Percentiles rank a stretch among this genome's conserved stretches.
These are phyloP conservation scores for Penicillium brevicompactum DNA, from an alignment of 2,329 filamentous ascomycete genomes.

Conservation along the genomic window DNA sequence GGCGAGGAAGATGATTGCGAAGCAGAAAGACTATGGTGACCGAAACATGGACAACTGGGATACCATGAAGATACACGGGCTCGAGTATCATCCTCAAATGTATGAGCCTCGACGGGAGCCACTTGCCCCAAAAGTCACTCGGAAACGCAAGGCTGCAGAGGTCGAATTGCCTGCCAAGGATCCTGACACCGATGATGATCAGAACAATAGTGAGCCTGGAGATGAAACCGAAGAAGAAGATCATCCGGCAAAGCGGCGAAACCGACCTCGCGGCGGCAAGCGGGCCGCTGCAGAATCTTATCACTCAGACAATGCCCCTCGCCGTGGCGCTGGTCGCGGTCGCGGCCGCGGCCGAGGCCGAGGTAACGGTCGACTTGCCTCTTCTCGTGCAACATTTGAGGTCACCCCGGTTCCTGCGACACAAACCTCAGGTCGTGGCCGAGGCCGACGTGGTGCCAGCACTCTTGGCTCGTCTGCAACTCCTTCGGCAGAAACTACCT, in stretches of 20 bases:
- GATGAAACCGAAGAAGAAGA: constrained; percentile 33
- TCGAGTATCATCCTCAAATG: constrained; percentile 40
- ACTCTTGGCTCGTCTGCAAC: constrained; percentile 8
- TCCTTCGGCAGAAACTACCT: constrained; percentile 14
- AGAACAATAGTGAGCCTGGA: constrained; percentile 27
- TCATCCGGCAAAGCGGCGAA: constrained; percentile 33
- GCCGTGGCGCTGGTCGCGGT: constrained; percentile 21
- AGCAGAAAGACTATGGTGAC: constrained; percentile 35
- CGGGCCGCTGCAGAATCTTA: constrained; percentile 26
- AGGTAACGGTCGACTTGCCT: constrained; percentile 24
- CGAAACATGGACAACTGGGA: constrained; percentile 47
- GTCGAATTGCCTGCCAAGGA: constrained; percentile 31
- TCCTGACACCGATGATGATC: constrained; percentile 31
- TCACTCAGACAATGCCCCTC: constrained; percentile 21
- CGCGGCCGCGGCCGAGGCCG: constrained; percentile 36
- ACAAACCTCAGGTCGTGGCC: constrained; percentile 22
- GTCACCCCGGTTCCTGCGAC: constrained; percentile 17
- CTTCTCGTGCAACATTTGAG: constrained; percentile 26
- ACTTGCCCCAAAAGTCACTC: constrained; percentile 31
- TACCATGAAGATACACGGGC: constrained; percentile 38
- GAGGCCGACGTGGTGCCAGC: constrained; percentile 26
- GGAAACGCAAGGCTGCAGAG: constrained; percentile 42
- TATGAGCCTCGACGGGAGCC: constrained; percentile 35
- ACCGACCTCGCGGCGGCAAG: constrained; percentile 33
- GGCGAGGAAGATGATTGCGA: constrained; percentile 41